Base-by-base conservation (phyloP, 2,329 filamentous ascomycete genomes). In the Fusarium lateritium region DNA sequence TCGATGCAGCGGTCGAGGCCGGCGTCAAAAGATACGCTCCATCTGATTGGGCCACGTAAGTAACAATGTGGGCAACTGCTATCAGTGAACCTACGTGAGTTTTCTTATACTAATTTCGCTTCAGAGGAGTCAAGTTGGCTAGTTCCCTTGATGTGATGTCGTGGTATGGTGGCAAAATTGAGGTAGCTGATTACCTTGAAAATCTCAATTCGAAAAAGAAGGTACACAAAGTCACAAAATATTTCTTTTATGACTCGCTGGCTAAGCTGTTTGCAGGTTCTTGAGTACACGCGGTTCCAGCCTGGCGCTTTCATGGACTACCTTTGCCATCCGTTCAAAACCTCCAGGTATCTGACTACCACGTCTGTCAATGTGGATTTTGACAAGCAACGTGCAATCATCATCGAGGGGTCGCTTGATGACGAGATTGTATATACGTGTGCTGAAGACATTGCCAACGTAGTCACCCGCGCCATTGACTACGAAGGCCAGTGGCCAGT, bases 221-320 rank as follows among this genome's bases (percentile, higher is more conserved):
- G 31, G 60, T 39, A 19, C 0, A 1, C 0, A 13, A 6, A 0
- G 4, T 3, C 0, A 2, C 1, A 6, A 1, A 1, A 1, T 4
- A 0, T 28, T 31, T 10, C 28, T 4, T 5, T 4, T 1, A 6
- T 1, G 3, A 2, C 1, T 7, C 5, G 0, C 24, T 56, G 1
- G 39, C 0, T 0, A 1, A 1, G 0, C 3, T 13, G 15, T 28
- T 28, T 0, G 9, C 3, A 63, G 60, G 10, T 44, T 1, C 10
- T 63, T 6, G 60, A 63, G 14, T 63, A 63, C 22, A 44, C 49
- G 2, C 43, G 60, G 0, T 63, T 63, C 3, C 60, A 63, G 0
- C 60, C 60, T 0, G 60, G 60, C 2, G 58, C 28, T 1, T 63
- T 63, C 1, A 63, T 63, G 60, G 60, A 63, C 31, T 63, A 63